These are phyloP conservation scores for Iris macrosiphon DNA, from an alignment of 106 monocot genomes.

Conservation along the genomic window DNA sequence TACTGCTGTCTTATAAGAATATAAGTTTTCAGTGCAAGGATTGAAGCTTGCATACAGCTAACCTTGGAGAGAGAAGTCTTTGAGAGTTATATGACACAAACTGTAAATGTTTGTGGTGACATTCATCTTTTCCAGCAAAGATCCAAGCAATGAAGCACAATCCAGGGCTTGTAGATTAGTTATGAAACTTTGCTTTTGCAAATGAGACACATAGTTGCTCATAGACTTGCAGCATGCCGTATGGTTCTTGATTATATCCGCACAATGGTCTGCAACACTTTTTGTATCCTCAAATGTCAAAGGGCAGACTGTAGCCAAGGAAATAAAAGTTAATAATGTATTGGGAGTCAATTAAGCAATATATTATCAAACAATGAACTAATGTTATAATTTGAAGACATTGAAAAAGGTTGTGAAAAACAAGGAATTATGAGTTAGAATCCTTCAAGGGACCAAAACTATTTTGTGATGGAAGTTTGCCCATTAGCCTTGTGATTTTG, in stretches of 20 bases:
- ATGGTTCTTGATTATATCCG: slow-evolving; percentile 40
- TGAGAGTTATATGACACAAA: slow-evolving; percentile 70
- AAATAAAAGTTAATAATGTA: no score
- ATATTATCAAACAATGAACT: no score
- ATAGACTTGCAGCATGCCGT: slow-evolving; percentile 61
- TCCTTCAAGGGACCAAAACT: no score
- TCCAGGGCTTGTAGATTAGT: slow-evolving; percentile 85
- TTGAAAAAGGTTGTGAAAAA: no score
- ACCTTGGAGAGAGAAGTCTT: slow-evolving; percentile 96
- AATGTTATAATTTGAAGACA: no score
- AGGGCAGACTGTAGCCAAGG: slow-evolving; percentile 54
- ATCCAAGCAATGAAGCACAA: slow-evolving; percentile 57
- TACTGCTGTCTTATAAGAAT: no score
- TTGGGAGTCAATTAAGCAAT: no score
- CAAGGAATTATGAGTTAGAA: no score
- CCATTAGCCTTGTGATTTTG: no score
- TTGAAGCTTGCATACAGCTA: slow-evolving; percentile 18
- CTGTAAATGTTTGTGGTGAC: slow-evolving; percentile 61
- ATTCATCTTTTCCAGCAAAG: slow-evolving; percentile 65
- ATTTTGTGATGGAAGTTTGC: no score
- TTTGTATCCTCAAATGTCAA: slow-evolving; percentile 61
- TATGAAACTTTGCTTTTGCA: slow-evolving; percentile 93
- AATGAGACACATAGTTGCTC: slow-evolving; percentile 61
- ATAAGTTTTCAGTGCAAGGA: no score
- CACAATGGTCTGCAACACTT: slow-evolving; percentile 43